phyloP scores from a whole-genome alignment of 2,329 filamentous ascomycete genomes.

The Botrytis porri region DNA sequence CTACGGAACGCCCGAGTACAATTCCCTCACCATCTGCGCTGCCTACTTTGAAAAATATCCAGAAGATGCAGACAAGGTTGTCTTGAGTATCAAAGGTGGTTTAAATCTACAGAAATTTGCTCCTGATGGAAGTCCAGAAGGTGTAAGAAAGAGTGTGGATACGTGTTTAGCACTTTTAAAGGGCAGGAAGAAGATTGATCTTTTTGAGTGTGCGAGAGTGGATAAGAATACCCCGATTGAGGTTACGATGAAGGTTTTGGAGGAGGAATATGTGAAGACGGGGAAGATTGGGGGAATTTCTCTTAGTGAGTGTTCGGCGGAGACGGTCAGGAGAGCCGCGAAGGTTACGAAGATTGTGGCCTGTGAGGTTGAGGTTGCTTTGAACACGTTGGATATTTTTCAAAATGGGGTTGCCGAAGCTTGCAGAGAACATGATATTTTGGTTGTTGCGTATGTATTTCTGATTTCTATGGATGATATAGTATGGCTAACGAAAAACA shows the following conservation, averaged over 20 bases:
- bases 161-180: slow-evolving; percentile 49
- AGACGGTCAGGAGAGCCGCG: slow-evolving; percentile 43
- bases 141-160: slow-evolving; percentile 56
- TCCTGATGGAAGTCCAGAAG: slow-evolving; percentile 52
- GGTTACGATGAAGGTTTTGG: slow-evolving; percentile 36
- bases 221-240: slow-evolving; percentile 47
- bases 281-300: slow-evolving; percentile 47
- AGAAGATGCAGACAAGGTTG: slow-evolving; percentile 59
- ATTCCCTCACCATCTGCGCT: slow-evolving; percentile 58
- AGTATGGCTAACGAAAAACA: slow-evolving; percentile 25
- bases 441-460: slow-evolving; percentile 54
- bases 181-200: slow-evolving; percentile 51
- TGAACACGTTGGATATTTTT: slow-evolving; percentile 42
- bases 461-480: slow-evolving; percentile 13
- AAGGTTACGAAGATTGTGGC: slow-evolving; percentile 43
- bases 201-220: slow-evolving; percentile 50
- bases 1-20: slow-evolving; percentile 58
- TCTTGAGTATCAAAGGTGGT: slow-evolving; percentile 62
- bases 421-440: slow-evolving; percentile 63
- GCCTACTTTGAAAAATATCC: slow-evolving; percentile 63
- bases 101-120: slow-evolving; percentile 38
- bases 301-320: slow-evolving; percentile 44
- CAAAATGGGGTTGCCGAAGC: slow-evolving; percentile 44
- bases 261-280: slow-evolving; percentile 41
- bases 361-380: slow-evolving; percentile 48